phyloP scores from a whole-genome alignment of 345 rosid genomes.

The Turnera subulata region DNA sequence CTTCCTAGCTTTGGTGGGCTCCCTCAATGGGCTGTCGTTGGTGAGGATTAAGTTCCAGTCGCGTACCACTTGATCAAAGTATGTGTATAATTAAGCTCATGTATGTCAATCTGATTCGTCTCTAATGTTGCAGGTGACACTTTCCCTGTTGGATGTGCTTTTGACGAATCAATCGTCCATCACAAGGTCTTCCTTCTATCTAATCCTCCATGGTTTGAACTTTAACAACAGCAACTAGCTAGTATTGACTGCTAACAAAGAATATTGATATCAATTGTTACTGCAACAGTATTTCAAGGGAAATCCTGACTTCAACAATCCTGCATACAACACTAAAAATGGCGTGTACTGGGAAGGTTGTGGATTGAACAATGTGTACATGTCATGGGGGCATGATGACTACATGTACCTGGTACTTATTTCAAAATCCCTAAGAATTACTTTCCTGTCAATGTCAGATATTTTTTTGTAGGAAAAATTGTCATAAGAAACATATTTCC shows the following conservation, averaged over 20 bases:
- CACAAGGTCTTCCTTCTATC: constrained; percentile 48
- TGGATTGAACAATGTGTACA: constrained; percentile 52
- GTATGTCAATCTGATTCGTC: neutral
- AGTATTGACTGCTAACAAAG: neutral
- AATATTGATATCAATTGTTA: neutral
- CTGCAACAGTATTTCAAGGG: constrained; percentile 46
- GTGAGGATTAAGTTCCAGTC: no score
- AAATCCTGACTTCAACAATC: constrained; percentile 48
- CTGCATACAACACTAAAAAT: constrained; percentile 44
- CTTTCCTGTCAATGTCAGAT: neutral
- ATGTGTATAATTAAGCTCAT: no score
- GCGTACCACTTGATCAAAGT: no score
- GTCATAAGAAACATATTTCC: neutral
- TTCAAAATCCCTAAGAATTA: neutral
- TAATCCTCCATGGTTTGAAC: neutral
- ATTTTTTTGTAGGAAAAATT: neutral
- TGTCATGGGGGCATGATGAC: constrained; percentile 75
- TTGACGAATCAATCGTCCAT: constrained; percentile 69
- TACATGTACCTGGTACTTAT: constrained; percentile 57
- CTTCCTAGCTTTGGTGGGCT: constrained; percentile 72
- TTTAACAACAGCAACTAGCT: no score
- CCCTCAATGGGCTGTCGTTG: constrained; percentile 94
- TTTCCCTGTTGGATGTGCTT: constrained; percentile 79
- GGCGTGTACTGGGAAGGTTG: constrained; percentile 56
- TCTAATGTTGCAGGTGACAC: constrained; percentile 51